Percentiles rank a stretch among this genome's conserved stretches.
These are phyloP conservation scores for Hirschioporus abietinus DNA, from an alignment of 768 basidiomycete species.

Conservation along the genomic window DNA sequence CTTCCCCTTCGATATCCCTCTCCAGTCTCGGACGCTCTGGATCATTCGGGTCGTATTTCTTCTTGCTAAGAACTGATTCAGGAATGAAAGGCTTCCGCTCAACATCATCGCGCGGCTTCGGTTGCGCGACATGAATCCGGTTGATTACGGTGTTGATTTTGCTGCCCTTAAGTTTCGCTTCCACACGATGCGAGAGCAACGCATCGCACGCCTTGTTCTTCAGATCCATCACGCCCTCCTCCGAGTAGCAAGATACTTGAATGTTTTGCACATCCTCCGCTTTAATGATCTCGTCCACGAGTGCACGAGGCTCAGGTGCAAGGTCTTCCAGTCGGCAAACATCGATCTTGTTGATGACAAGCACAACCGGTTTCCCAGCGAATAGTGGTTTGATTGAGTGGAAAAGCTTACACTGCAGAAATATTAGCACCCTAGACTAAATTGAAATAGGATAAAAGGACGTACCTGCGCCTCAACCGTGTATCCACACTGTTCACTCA, in stretches of 20 bases:
- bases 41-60: conserved; percentile 85
- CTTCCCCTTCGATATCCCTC: conserved; percentile 78
- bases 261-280: conserved; percentile 65
- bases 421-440: conserved; percentile 6
- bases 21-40: conserved; percentile 69
- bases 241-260: conserved; percentile 90
- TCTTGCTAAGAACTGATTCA: conserved; percentile 66
- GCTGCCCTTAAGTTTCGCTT: conserved; percentile 87
- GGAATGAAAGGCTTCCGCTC: conserved; percentile 87
- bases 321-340: conserved; percentile 86
- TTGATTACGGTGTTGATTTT: conserved; percentile 92
- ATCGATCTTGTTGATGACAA: conserved; percentile 98
- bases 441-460: conserved; percentile 10
- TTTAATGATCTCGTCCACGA: conserved; percentile 86
- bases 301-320: conserved; percentile 61
- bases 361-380: conserved; percentile 83
- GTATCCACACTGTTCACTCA: conserved; percentile 98
- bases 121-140: conserved; percentile 92
- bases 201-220: conserved; percentile 95
- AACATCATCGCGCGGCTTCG: conserved; percentile 86
- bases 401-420: conserved; percentile 87
- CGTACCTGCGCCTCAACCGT: conserved; percentile 90
- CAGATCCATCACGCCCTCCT: conserved; percentile 96
- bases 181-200: conserved; percentile 91
- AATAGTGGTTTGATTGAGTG: conserved; percentile 99